Base-by-base conservation (phyloP, 768 basidiomycete genomes). In the Leccinum truebloodii region DNA sequence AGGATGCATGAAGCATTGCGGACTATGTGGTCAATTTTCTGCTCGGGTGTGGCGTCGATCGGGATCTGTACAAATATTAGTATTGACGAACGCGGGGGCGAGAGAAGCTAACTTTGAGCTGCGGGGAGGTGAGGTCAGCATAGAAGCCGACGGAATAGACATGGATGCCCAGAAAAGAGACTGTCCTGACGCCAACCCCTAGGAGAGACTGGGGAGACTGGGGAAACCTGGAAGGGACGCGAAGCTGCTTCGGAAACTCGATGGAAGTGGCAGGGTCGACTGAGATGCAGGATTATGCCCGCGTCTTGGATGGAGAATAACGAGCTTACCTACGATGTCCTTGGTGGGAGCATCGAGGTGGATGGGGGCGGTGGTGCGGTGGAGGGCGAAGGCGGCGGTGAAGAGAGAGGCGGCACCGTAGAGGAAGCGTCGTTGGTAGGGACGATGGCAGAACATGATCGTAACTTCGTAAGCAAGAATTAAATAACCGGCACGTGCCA, bases 61-160 rank as follows among this genome's bases (percentile, higher is more conserved):
- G 86, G 78, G 24, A 92, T 78, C 86, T 90, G 63, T 44, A 12
- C 18, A 8, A 26, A 37, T 39, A 58, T 65, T n/a, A 61, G 61
- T 18, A 22, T 55, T 32, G 4, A 54, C 44, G 34, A 20, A 20
- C 9, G 20, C 20, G 18, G 22, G 16, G 24, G 35, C 49, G 28
- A 22, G 28, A 37, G 32, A 50, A 10, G 68, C 77, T 55, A 55
- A 89, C 88, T 56, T 81, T 80, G 59, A 91, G 78, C 46, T 79
- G 80, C 1, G 87, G 83, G 62, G 86, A 83, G n/a, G 78, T 67
- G 49, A 94, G 75, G 71, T 96, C 93, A 6, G 92, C 89, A 72
- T 96, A 97, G 75, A 97, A 94, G 2, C 84, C 95, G 35, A 93
- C 86, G 12, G 89, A 90, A 75, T 97, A 97, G 16, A 96, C 94